These are phyloP conservation scores for Tulasnella calospora DNA, from an alignment of 768 basidiomycete genomes.

Conservation along the genomic window DNA sequence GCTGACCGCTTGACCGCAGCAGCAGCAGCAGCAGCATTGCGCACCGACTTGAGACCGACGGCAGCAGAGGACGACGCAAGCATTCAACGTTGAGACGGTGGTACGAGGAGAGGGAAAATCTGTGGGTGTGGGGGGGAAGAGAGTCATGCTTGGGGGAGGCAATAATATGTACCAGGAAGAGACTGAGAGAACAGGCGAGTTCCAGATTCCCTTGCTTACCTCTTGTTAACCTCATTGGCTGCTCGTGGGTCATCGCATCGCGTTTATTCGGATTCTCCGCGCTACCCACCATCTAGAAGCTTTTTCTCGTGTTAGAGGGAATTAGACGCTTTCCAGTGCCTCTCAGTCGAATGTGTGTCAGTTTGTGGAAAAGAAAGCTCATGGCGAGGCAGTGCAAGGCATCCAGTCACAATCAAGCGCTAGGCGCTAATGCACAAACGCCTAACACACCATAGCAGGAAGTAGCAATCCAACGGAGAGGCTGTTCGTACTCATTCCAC, in stretches of 20 bases:
- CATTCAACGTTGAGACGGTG: neutral
- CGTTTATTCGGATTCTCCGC: neutral
- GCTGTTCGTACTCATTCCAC: too few relatives aligned
- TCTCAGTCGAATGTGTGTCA: neutral
- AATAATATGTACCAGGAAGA: neutral
- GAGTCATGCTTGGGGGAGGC: neutral
- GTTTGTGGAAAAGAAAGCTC: neutral
- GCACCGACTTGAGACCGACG: constrained; percentile 1
- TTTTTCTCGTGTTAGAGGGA: neutral
- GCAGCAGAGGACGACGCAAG: neutral
- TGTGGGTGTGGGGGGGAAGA: neutral
- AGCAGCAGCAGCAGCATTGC: neutral
- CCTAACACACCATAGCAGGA: neutral
- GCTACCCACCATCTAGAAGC: neutral
- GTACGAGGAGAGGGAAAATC: neutral
- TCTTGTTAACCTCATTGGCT: neutral
- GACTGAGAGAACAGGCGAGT: neutral
- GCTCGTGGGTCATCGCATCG: neutral
- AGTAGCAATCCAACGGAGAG: neutral
- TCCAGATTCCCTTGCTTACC: neutral
- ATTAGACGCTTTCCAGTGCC: neutral
- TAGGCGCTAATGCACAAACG: neutral
- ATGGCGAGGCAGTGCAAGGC: neutral
- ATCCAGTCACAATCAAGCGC: neutral
- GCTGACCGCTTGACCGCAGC: neutral